These are phyloP conservation scores for Pyropia yezoensis DNA, from an alignment of 23 red algal species.

Conservation along the genomic window DNA sequence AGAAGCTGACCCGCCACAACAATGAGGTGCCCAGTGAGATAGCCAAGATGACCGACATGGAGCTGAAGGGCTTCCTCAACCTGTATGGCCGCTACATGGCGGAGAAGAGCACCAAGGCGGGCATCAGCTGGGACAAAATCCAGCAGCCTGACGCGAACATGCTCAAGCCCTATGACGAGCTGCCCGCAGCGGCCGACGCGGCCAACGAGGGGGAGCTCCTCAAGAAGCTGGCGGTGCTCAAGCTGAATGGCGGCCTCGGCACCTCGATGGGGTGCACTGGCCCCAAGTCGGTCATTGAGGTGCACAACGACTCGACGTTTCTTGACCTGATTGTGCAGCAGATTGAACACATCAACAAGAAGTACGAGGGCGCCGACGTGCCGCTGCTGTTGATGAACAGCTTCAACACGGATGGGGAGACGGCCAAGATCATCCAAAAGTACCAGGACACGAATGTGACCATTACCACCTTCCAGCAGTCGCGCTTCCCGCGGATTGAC, in stretches of 20 bases:
- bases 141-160: conserved; percentile 81
- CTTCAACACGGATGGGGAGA: conserved; percentile 91
- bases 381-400: conserved; percentile 95
- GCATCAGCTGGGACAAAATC: conserved; percentile 85
- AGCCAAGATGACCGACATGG: conserved; percentile 71
- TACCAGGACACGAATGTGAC: conserved; percentile 88
- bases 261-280: conserved; percentile 98
- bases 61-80: conserved; percentile 66
- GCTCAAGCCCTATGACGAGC: conserved; percentile 63
- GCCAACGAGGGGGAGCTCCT: conserved; percentile 33
- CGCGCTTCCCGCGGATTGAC: conserved; percentile 75
- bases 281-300: conserved; percentile 96
- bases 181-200: conserved; percentile 22
- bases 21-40: conserved; percentile 9
- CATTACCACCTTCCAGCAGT: conserved; percentile 94
- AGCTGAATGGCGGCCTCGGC: conserved; percentile 95
- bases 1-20: conserved; percentile 55
- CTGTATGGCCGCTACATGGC: conserved; percentile 79
- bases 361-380: conserved; percentile 62
- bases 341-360: conserved; percentile 90
- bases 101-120: conserved; percentile 54
- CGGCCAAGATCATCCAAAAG: conserved; percentile 95
- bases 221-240: conserved; percentile 84
- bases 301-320: conserved; percentile 87
- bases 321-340: conserved; percentile 98